phyloP scores from a whole-genome alignment of 2,329 filamentous ascomycete species.

The Iodosphaeria phyllophila region DNA sequence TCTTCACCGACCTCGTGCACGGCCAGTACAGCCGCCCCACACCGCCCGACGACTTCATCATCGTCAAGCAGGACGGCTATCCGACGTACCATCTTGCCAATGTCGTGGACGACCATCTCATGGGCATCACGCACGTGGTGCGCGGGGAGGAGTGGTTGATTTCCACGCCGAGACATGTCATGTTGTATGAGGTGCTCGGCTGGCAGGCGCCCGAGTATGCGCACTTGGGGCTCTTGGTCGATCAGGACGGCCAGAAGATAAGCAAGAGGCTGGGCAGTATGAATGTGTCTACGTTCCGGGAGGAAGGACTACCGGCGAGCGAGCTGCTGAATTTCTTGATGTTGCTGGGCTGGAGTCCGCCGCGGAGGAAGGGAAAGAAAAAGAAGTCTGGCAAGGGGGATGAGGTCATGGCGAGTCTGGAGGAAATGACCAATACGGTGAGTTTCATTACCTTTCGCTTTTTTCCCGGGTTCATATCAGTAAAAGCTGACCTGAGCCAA shows the following conservation, averaged over 20 bases:
- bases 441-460: constrained; percentile 9
- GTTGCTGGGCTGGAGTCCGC: constrained; percentile 67
- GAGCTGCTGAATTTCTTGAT: constrained; percentile 70
- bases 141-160: constrained; percentile 94
- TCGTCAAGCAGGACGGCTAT: constrained; percentile 79
- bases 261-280: constrained; percentile 63
- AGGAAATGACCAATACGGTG: constrained; percentile 52
- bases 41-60: constrained; percentile 64
- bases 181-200: constrained; percentile 58
- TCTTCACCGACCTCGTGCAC: constrained; percentile 65
- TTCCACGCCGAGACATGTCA: constrained; percentile 60
- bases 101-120: constrained; percentile 86
- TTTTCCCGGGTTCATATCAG: constrained; percentile 2
- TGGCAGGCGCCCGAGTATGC: constrained; percentile 60
- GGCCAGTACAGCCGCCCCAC: constrained; percentile 44
- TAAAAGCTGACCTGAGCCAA: background rate
- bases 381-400: too few species aligned
- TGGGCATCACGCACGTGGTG: constrained; percentile 92
- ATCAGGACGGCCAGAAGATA: constrained; percentile 51
- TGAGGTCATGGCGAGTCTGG: constrained; percentile 55
- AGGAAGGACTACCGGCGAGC: constrained; percentile 27
- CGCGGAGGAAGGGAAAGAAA: constrained; percentile 13
- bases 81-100: constrained; percentile 97
- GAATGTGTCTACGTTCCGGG: constrained; percentile 28
- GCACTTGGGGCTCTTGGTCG: constrained; percentile 61